Conservation (phyloP, 2,329 filamentous ascomycete genomes). For the Didymella sp. region DNA sequence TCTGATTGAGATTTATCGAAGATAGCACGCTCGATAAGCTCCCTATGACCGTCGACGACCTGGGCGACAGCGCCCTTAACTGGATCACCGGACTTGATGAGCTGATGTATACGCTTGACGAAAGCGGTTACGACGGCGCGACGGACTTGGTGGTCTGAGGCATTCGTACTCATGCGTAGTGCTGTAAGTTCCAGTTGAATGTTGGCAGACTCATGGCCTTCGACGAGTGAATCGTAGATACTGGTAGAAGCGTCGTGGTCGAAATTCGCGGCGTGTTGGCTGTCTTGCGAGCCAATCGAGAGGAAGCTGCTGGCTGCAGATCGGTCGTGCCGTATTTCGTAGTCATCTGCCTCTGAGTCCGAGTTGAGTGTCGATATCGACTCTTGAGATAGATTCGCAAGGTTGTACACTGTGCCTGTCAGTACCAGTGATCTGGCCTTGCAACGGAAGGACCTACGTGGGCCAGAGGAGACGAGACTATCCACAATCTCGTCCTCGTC, state of each 20-base stretch:
- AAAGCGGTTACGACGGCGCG: slow-evolving; percentile 86
- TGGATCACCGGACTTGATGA: slow-evolving; percentile 59
- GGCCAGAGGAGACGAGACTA: slow-evolving; percentile 47
- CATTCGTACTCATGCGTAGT: slow-evolving; percentile 88
- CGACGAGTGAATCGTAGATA: slow-evolving; percentile 82
- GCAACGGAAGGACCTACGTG: slow-evolving; percentile 33
- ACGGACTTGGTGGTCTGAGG: slow-evolving; percentile 86
- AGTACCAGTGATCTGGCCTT: slow-evolving; percentile 6
- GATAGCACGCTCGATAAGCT: slow-evolving; percentile 65
- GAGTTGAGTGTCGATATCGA: slow-evolving; percentile 72
- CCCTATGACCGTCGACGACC: slow-evolving; percentile 61
- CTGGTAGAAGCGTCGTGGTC: slow-evolving; percentile 86
- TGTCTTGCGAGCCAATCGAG: slow-evolving; percentile 72
- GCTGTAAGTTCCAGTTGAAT: slow-evolving; percentile 94
- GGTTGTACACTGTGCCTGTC: slow-evolving; percentile 56
- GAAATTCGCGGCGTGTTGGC: slow-evolving; percentile 67
- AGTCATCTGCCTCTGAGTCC: slow-evolving; percentile 50
- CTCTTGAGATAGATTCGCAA: slow-evolving; percentile 57
- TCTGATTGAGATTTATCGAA: slow-evolving; percentile 61
- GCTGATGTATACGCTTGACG: slow-evolving; percentile 77
- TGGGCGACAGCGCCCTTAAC: slow-evolving; percentile 52
- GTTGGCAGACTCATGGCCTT: slow-evolving; percentile 75
- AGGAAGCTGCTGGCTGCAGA: slow-evolving; percentile 75
- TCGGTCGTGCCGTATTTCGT: slow-evolving; percentile 58
- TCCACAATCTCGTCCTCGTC: slow-evolving; percentile 65